These are phyloP conservation scores for Mycena latifolia DNA, from an alignment of 768 basidiomycete species.

Conservation along the genomic window DNA sequence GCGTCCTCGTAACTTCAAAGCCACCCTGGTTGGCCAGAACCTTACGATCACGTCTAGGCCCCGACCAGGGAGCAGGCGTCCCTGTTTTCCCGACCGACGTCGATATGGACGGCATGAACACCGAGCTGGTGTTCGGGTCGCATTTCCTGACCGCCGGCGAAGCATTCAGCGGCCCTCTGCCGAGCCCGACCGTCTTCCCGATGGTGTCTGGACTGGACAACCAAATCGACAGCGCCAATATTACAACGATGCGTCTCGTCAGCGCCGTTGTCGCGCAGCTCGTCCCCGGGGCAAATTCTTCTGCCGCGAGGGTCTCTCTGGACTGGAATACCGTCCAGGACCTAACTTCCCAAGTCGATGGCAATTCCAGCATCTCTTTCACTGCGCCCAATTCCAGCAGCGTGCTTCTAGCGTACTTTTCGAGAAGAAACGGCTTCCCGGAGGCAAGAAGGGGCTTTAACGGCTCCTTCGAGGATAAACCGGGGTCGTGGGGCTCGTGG, in stretches of 20 bases:
- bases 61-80: constrained; percentile 33
- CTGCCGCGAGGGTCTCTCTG: constrained; percentile 24
- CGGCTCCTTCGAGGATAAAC: constrained; percentile 22
- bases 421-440: constrained; percentile 33
- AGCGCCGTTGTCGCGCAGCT: constrained; percentile 34
- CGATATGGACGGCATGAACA: constrained; percentile 36
- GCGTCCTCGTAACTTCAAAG: no score
- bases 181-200: constrained; percentile 28
- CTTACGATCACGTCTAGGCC: no score
- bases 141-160: constrained; percentile 27
- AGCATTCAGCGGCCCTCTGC: constrained; percentile 23
- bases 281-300: constrained; percentile 23
- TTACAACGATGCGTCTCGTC: constrained; percentile 28
- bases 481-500: constrained; percentile 35
- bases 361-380: constrained; percentile 19
- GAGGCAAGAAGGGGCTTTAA: constrained; percentile 33
- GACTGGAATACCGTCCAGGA: constrained; percentile 35
- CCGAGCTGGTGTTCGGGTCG: constrained; percentile 35
- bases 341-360: constrained; percentile 28
- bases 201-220: constrained; percentile 25
- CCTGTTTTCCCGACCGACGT: constrained; percentile 32
- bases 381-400: constrained; percentile 32
- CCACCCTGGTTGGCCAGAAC: no score
- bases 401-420: constrained; percentile 34
- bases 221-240: constrained; percentile 31